phyloP scores from a whole-genome alignment of 805 yeast genomes.

The Candida lessepsii region DNA sequence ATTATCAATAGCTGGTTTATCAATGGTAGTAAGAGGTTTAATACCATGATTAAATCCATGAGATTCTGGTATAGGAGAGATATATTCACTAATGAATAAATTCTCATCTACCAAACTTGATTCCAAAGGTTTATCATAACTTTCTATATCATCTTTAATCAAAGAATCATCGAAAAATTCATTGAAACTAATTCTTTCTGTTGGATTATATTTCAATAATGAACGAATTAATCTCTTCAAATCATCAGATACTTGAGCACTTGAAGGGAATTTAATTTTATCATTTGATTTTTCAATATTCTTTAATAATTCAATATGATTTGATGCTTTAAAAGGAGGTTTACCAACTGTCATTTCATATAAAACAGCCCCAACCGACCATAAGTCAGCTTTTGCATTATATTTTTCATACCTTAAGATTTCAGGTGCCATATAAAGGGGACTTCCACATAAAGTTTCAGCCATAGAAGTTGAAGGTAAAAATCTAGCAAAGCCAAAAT shows the following conservation, averaged over 20 bases:
- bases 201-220: constrained; percentile 78
- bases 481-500: constrained; percentile 95
- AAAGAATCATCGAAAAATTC: constrained; percentile 82
- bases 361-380: constrained; percentile 97
- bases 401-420: constrained; percentile 91
- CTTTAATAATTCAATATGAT: constrained; percentile 85
- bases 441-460: constrained; percentile 96
- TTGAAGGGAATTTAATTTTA: constrained; percentile 70
- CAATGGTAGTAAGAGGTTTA: constrained; percentile 9
- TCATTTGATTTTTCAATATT: constrained; percentile 83
- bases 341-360: constrained; percentile 96
- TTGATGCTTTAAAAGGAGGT: constrained; percentile 93
- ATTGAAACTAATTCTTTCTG: constrained; percentile 81
- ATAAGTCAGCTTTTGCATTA: constrained; percentile 94
- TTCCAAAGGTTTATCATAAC: constrained; percentile 57
- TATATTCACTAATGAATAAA: constrained; percentile 81
- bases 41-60: not conserved
- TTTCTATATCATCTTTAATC: constrained; percentile 52
- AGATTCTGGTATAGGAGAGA: constrained; percentile 38
- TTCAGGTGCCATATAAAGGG: constrained; percentile 98
- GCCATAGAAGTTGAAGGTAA: constrained; percentile 93
- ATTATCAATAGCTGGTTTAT: not conserved
- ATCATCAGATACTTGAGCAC: constrained; percentile 61
- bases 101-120: constrained; percentile 72
- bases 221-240: constrained; percentile 71